Conservation (phyloP, 129 eudicot genomes). For the Tagetes erecta region DNA sequence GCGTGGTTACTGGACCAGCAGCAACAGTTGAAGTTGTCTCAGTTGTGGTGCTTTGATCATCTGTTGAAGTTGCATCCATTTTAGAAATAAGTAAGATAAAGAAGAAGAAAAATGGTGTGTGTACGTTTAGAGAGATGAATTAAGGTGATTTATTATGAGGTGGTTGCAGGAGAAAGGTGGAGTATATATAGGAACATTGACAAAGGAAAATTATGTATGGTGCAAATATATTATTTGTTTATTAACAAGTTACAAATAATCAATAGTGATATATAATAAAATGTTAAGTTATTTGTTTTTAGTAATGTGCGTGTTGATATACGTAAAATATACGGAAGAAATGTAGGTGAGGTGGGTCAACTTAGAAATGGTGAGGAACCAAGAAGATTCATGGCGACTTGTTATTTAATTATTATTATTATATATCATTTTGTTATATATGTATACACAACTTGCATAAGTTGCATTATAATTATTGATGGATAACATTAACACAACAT, state of each 20-base stretch:
- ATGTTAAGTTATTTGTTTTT: slow-evolving; percentile 21
- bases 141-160: background rate
- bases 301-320: slow-evolving; percentile 29
- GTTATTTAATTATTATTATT: background rate
- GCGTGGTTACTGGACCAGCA: slow-evolving; percentile 32
- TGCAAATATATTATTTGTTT: slow-evolving; percentile 14
- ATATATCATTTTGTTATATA: too few relatives aligned
- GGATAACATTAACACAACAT: slow-evolving; percentile 21
- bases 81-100: background rate
- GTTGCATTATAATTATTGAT: slow-evolving; percentile 34
- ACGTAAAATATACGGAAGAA: slow-evolving; percentile 47
- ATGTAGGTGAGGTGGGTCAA: slow-evolving; percentile 83
- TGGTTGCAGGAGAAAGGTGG: slow-evolving; percentile 38
- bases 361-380: slow-evolving; percentile 54
- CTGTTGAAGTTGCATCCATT: slow-evolving; percentile 63
- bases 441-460: slow-evolving; percentile 33
- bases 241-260: background rate
- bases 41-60: slow-evolving; percentile 64
- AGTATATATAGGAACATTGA: slow-evolving; percentile 56
- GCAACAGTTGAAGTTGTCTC: slow-evolving; percentile 43
- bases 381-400: slow-evolving; percentile 74
- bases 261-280: background rate
- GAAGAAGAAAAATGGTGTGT: background rate
- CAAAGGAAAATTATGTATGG: slow-evolving; percentile 25
- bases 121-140: too few relatives aligned